These are phyloP conservation scores for Morella rubra DNA, from an alignment of 306 rosid species.

Conservation along the genomic window DNA sequence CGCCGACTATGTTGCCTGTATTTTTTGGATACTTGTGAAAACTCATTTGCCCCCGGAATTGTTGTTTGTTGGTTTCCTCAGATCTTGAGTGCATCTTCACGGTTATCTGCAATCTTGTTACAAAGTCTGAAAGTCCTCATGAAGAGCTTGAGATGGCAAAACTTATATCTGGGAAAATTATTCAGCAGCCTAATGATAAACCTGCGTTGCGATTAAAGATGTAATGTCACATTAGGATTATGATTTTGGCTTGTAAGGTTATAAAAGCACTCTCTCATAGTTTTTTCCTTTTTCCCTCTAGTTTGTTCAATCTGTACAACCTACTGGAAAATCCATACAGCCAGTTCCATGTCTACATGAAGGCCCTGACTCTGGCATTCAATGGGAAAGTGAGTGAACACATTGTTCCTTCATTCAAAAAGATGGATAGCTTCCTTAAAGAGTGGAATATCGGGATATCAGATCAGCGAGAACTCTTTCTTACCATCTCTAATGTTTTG, in stretches of 20 bases:
- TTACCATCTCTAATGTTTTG: conserved; percentile 69
- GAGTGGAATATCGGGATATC: conserved; percentile 81
- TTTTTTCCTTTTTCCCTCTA: conserved; percentile 32
- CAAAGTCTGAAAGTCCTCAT: conserved; percentile 66
- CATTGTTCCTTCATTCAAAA: conserved; percentile 69
- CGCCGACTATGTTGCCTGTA: neutral
- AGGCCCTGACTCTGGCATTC: conserved; percentile 61
- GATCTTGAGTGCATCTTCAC: conserved; percentile 87
- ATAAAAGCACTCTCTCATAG: neutral
- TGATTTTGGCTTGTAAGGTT: neutral
- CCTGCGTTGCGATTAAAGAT: conserved; percentile 82
- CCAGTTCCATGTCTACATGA: conserved; percentile 78
- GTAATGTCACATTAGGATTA: conserved; percentile 38
- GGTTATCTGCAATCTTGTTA: conserved; percentile 79
- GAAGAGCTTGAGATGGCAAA: conserved; percentile 76
- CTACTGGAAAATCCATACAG: conserved; percentile 72
- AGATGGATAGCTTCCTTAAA: conserved; percentile 80
- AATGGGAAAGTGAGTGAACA: conserved; percentile 79
- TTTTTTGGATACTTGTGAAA: neutral
- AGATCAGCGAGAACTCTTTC: conserved; percentile 76
- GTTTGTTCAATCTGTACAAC: conserved; percentile 90
- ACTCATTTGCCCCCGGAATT: conserved; percentile 14
- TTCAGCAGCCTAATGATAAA: conserved; percentile 75
- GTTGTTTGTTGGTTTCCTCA: conserved; percentile 28
- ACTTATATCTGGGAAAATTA: conserved; percentile 59